Base-by-base conservation (phyloP, 2,329 filamentous ascomycete genomes). In the Phaeomoniella chlamydospora region DNA sequence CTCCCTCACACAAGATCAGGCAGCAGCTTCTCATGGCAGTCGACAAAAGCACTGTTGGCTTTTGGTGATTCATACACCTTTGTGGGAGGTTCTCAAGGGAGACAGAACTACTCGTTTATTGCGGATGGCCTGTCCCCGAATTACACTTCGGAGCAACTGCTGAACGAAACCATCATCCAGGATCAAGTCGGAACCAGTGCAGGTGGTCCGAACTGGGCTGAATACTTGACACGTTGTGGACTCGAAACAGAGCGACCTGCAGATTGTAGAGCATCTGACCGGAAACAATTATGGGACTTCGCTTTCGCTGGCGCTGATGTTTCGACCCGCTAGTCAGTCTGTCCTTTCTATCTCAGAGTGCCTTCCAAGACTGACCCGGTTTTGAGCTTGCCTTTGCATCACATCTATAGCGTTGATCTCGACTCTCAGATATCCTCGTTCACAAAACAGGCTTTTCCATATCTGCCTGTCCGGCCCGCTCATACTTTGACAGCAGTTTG, bases 161-260 rank as follows among this genome's bases (percentile, higher is more conserved):
- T 71, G 11, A 51, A 50, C 1, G 54, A 68, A 44, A 51, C 57
- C 39, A 72, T 72, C 39, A 59, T 70, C 2, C 67, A 72, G 30
- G 70, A 71, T 29, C 60, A 65, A 42, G 64, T 58, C 2, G 53
- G 52, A n/a, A 67, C 65, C 0, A 66, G 67, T 13, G 62, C 66
- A 37, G 68, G 66, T 1, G 68, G 68, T 0, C 64, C 68, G 0
- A 69, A 72, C 37, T 73, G 68, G 67, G 57, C 70, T 4, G 65
- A 72, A 44, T 65, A 59, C 37, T 52, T 73, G 15, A 72, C 69
- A 4, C 49, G 52, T 1, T 72, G 70, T 45, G 64, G 65, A 5
- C 45, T 62, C 3, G 62, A 55, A 6, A 52, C 55, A 2, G 22
- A 26, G 22, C 6, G 22, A 26, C 67, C 66, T 2, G 47, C 49